Evolutionary conservation across 768 basidiomycete species (phyloP).

Genomic region (Xerocomus brunneocitrinus): DNA sequence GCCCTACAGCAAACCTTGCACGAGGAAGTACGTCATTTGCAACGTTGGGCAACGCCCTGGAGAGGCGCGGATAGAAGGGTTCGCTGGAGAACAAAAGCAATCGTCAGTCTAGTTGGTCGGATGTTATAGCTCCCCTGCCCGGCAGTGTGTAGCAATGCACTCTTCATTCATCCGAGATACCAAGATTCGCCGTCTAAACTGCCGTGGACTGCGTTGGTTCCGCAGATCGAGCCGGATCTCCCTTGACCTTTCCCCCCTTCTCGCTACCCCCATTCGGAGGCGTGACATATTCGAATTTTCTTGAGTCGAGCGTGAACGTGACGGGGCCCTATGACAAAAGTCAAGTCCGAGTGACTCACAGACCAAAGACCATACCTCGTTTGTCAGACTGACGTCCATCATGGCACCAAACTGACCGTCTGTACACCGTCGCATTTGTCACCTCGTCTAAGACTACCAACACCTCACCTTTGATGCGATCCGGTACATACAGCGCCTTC

Average conservation of each 20-base stretch:
- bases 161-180: conserved; percentile 1
- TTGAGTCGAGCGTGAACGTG: conserved; percentile 79
- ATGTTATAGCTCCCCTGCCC: conserved; percentile 48
- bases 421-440: conserved; percentile 25
- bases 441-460: background rate
- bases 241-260: conserved; percentile 1
- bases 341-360: background rate
- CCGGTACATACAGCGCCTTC: conserved; percentile 58
- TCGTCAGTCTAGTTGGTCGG: conserved; percentile 61
- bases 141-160: background rate
- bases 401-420: conserved; percentile 95
- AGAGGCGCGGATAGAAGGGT: conserved; percentile 54
- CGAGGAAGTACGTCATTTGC: conserved; percentile 51
- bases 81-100: conserved; percentile 55
- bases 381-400: conserved; percentile 87
- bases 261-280: conserved; percentile 6
- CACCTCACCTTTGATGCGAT: conserved; percentile 70
- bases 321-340: conserved; percentile 61
- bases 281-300: conserved; percentile 66
- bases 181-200: background rate
- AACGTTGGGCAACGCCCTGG: conserved; percentile 52
- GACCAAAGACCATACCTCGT: conserved; percentile 58
- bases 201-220: conserved; percentile 1
- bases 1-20: conserved; percentile 45
- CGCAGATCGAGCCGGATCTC: background rate